Evolutionary conservation across 176 grass and related monocot genomes (phyloP), one percentile per base, ranked within the genome.

Genomic region (Carex cristatella): DNA sequence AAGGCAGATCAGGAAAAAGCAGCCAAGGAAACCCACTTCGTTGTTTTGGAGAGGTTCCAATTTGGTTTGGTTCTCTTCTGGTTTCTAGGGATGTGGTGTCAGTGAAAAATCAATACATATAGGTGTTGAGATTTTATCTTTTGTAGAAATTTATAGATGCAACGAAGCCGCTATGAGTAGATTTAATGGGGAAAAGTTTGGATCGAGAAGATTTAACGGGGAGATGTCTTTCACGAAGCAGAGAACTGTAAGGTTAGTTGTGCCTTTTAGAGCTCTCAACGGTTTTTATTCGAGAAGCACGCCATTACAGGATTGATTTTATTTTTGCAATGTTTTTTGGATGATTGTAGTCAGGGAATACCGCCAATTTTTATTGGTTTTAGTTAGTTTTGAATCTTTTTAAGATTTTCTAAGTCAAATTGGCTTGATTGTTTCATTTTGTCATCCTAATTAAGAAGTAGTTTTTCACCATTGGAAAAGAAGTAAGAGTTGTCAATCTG

Each of bases 211-310:
- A 84, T 88, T 94, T 72, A 90, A 95, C 32, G 95, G 89, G 51
- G 89, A 90, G 86, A 57, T 54, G 65, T 88, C 78, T 87, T 70
- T 95, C 60, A 71, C 51, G 78, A 89, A 81, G 85, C 91, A 95
- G 85, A 89, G 93, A 71, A 90, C 91, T 49, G 91, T 98, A 5
- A 98, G 96, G 96, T 98, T 84, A 95, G 89, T 79, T 54, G 23
- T 38, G 28, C 6, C 18, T 84, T 75, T 72, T 69, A 30, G 18
- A 58, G 55, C 44, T 12, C 9, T 55, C 11, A 77, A 11, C 13
- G 48, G 72, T 54, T 77, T 55, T 3, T 55, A 77, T 77, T 77
- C 46, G 44, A 77, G 73, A 55, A 77, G 4, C 49, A 55, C 13
- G 32, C 49, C 49, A 31, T 77, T 74, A 75, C 32, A 75, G 40